Base-by-base conservation (phyloP, 345 rosid species). In the Populus tremula region DNA sequence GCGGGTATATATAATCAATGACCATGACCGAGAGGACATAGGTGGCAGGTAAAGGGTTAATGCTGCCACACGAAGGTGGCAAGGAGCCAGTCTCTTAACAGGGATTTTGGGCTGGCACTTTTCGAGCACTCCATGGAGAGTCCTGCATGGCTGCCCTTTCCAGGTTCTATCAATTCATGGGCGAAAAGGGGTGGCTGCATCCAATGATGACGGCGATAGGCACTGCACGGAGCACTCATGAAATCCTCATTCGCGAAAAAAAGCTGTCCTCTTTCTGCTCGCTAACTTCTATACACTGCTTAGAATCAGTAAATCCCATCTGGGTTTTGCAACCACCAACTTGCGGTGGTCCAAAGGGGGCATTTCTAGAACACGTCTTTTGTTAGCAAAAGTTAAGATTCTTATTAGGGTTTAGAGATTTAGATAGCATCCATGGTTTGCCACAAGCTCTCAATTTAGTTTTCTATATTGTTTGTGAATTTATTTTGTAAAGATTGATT, bases 301-400 rank as follows among this genome's bases (percentile, higher is more conserved):
- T 69, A 21, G 38, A 39, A 20, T 9, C 64, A 69, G 36, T 18
- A 6, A 50, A 53, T 53, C 59, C 5, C 50, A 50, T n/a, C 38
- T 36, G 67, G 38, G 72, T 69, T 16, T 61, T 29, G 38, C 45
- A 63, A 35, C 38, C 45, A 47, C 47, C 70, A 62, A 9, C n/a
- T 21, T 23, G 70, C 16, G n/a, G 80, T 62, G 80, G 75, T 77
- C 80, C 80, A 41, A 33, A 31, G 45, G 38, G 18, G 0, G 64
- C 45, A 3, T 3, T 67, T 50, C 8, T 67, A 67, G 47, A 50
- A 9, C 35, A 11, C 43, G 61, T 27, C 62, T 41, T 6, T 23
- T 41, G 7, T 77, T 54, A 29, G 13, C 31, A 5, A 18, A 31
- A 23, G 17, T 20, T 41, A 0, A 41, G 45, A 11, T 9, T 8